Base-by-base conservation (phyloP, 2,329 filamentous ascomycete species). In the Podosphaera aphanis region DNA sequence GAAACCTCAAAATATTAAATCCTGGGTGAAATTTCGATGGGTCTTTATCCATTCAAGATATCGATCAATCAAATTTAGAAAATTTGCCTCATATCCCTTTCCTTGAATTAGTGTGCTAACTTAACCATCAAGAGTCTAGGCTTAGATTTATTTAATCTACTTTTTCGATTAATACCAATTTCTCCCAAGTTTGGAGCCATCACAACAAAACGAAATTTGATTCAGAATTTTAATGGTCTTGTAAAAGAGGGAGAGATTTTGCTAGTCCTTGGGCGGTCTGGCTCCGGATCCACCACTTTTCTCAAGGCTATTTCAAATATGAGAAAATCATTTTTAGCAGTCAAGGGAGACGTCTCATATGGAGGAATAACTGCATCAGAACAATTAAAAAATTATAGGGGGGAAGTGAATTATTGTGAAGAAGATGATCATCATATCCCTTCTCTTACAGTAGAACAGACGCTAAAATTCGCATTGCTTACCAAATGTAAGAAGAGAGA, bases 371-470 rank as follows among this genome's bases (percentile, higher is more conserved):
- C 76, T 1, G 77, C 80, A 0, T 64, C 72, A 23, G 74, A 79
- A 53, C 77, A 83, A 55, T 67, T 71, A 54, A 75, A 77, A 55
- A 66, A 70, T 50, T 85, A 79, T 59, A 50, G 50, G 40, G 81
- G 81, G 31, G 81, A 86, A 58, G 79, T 83, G 56, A 78, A 77
- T 53, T 86, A 85, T 59, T 84, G 83, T 53, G 73, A 72, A 15
- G 81, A 88, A 58, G 80, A 84, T 52, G 80, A 85, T 54, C 67
- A 73, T 16, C 82, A 88, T 58, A 77, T 85, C 56, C 76, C 82
- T 2, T 68, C 69, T 1, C 64, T 88, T 31, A 84, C 76, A 5
- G 82, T 88, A 0, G 80, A 78, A 69, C 79, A 85, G 60, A 86
- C 82, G 0, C 64, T 88, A 37, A 73, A 71, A 3, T 86, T 88